Percentiles rank a stretch among this genome's conserved stretches.
Conservation (phyloP, 352 stramenopile genomes). For the Pythium periplocum region DNA sequence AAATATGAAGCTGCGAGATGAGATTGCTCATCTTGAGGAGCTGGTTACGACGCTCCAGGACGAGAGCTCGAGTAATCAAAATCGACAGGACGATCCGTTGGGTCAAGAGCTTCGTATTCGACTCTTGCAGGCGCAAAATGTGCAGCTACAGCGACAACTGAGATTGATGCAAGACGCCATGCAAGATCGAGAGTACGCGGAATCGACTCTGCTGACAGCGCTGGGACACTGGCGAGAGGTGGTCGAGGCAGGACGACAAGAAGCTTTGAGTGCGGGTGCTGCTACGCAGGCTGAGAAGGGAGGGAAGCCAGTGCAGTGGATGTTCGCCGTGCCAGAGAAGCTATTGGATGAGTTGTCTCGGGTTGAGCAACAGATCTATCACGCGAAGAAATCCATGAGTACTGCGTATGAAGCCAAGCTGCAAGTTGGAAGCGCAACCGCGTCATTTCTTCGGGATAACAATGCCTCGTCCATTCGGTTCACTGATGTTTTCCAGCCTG, state of each 20-base stretch:
- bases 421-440: slow-evolving; percentile 9
- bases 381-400: slow-evolving; percentile 10
- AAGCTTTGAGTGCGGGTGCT: slow-evolving; percentile 36
- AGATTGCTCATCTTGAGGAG: slow-evolving; percentile 43
- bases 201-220: slow-evolving; percentile 28
- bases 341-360: slow-evolving; percentile 15
- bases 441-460: slow-evolving; percentile 10
- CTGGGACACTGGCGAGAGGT: slow-evolving; percentile 37
- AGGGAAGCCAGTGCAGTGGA: slow-evolving; percentile 20
- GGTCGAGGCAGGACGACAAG: slow-evolving; percentile 31
- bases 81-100: not conserved
- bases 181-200: slow-evolving; percentile 23
- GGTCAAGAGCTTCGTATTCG: slow-evolving; percentile 19
- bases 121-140: slow-evolving; percentile 49
- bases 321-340: slow-evolving; percentile 13
- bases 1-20: slow-evolving; percentile 34
- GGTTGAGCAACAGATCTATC: slow-evolving; percentile 15
- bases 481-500: slow-evolving; percentile 8
- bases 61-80: slow-evolving; percentile 11
- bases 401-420: slow-evolving; percentile 13
- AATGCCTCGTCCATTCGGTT: slow-evolving; percentile 9
- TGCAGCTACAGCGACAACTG: slow-evolving; percentile 55
- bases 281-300: slow-evolving; percentile 13
- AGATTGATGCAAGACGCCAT: slow-evolving; percentile 35
- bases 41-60: slow-evolving; percentile 29